Base-by-base conservation (phyloP, 2,329 filamentous ascomycete genomes). In the Verticillium nonalfalfae region DNA sequence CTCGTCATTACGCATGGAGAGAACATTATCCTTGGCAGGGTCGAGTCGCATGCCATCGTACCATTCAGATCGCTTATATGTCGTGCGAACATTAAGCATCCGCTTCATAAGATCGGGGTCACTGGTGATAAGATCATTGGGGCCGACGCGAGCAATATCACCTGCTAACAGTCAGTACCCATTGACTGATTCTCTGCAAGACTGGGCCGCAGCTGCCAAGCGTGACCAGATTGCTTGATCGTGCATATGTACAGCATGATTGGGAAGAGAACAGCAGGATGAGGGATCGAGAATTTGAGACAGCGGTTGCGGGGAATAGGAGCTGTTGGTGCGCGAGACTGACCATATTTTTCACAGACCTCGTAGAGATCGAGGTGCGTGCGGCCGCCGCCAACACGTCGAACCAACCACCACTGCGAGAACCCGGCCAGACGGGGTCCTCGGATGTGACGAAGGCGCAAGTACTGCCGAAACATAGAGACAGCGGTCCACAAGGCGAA, bases 41-140 rank as follows among this genome's bases (percentile, higher is more conserved):
- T 86, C 79, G 63, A 88, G 75, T 14, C 78, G 76, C 61, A 81
- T 74, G 4, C 75, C 78, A 61, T 76, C 72, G 66, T 84, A 84
- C 74, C 80, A 84, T 1, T 64, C 65, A 0, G 72, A 73, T 1
- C 76, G 73, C 2, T 64, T 69, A 61, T 79, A 79, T 6, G 63
- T 61, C 33, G 73, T 74, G 13, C 76, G 72, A 2, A 74, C 76
- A 1, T 68, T 69, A 7, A 70, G 72, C 68, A 79, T 75, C 26
- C 66, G 71, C 26, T 73, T 72, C 11, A 80, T 60, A 31, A 77
- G 65, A 1, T 72, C 73, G 0, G 76, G 74, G 59, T 80, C 78
- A 31, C 70, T 68, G 0, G 74, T 78, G 4, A 76, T 65, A 1
- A 80, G 66, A 38, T 78, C 71, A 54, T 78, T 77, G 7, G 78